Evolutionary conservation across 2,329 filamentous ascomycete genomes (phyloP).

Genomic region (Coleophoma cylindrospora): DNA sequence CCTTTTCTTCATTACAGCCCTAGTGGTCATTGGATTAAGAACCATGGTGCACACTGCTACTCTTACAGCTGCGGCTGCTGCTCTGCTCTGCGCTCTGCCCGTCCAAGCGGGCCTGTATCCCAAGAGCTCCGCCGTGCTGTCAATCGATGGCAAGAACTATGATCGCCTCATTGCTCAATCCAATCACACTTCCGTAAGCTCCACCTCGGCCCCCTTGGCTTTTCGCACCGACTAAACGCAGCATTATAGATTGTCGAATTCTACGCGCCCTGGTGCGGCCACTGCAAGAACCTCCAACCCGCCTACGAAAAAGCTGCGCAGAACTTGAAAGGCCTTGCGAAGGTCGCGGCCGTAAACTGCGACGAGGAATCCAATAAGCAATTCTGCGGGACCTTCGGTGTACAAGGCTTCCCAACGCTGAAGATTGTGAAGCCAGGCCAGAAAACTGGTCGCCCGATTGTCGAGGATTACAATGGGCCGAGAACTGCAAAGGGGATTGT

Average conservation of each 20-base stretch:
- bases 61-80: constrained; percentile 48
- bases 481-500: constrained; percentile 83
- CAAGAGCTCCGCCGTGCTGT: constrained; percentile 82
- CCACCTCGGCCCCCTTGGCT: neutral
- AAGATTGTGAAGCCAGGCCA: constrained; percentile 88
- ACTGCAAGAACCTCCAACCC: constrained; percentile 93
- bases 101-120: constrained; percentile 71
- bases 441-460: constrained; percentile 70
- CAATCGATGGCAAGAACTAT: constrained; percentile 75
- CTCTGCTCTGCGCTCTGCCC: constrained; percentile 61
- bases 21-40: constrained; percentile 7
- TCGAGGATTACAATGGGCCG: constrained; percentile 87
- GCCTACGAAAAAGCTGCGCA: constrained; percentile 92
- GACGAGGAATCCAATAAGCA: constrained; percentile 90
- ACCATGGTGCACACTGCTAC: constrained; percentile 50
- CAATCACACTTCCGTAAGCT: constrained; percentile 81
- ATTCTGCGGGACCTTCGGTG: constrained; percentile 78
- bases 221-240: constrained; percentile 9
- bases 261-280: constrained; percentile 96
- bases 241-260: constrained; percentile 64
- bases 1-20: constrained; percentile 18
- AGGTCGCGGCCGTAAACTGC: constrained; percentile 92
- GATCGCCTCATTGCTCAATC: constrained; percentile 79
- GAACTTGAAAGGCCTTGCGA: constrained; percentile 84
- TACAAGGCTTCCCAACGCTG: constrained; percentile 91